Conservation (phyloP, 306 rosid species). For the Castanea crenata region DNA sequence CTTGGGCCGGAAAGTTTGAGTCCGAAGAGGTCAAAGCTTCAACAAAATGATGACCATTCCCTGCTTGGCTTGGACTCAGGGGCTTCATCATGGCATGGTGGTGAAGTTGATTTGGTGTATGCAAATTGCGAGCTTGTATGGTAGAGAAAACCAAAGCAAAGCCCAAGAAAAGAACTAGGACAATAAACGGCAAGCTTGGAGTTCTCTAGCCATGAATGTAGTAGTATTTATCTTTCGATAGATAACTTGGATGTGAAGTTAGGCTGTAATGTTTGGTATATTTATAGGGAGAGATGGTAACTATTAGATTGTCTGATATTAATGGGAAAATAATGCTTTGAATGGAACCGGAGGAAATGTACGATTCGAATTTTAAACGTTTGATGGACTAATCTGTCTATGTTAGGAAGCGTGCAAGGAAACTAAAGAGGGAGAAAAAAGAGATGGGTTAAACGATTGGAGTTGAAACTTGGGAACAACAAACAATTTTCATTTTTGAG, state of each 20-base stretch:
- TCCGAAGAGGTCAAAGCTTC: constrained; percentile 26
- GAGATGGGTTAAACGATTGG: too few relatives aligned
- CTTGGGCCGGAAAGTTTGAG: constrained; percentile 32
- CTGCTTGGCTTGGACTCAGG: constrained; percentile 4
- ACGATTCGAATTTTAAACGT: too few relatives aligned
- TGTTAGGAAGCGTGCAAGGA: too few relatives aligned
- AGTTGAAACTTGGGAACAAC: too few relatives aligned
- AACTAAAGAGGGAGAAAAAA: not conserved
- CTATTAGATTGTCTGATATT: not conserved
- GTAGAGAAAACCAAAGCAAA: constrained; percentile 16
- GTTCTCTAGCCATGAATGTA: not conserved
- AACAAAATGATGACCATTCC: not conserved
- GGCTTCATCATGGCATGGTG: not conserved
- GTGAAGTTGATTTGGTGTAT: not conserved
- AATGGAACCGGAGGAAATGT: too few relatives aligned
- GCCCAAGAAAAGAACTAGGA: constrained; percentile 13
- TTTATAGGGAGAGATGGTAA: not conserved
- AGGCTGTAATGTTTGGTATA: not conserved
- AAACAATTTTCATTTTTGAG: too few relatives aligned
- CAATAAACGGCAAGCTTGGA: constrained; percentile 3
- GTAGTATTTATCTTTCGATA: not conserved
- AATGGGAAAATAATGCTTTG: not conserved
- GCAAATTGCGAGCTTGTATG: constrained; percentile 18
- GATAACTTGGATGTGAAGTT: not conserved
- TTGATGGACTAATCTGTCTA: not conserved